A percentile compares a stretch with the other conserved stretches of the same genome.
phyloP scores from a whole-genome alignment of 345 rosid species.

The Rubroshorea leprosula region DNA sequence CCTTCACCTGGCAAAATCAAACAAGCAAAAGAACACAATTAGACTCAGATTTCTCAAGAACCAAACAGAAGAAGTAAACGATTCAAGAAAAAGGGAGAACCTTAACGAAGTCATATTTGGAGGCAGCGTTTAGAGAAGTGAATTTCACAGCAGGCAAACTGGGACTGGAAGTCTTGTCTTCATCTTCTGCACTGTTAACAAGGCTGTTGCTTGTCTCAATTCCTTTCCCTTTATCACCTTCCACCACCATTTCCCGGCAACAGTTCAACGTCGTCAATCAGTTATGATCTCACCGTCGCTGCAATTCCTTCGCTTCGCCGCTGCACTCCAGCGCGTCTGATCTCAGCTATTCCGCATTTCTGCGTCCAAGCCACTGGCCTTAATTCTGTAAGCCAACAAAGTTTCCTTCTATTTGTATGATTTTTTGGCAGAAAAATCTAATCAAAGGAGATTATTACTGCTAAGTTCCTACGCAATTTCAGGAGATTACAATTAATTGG shows the following conservation, averaged over 20 bases:
- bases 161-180: constrained; percentile 19
- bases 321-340: too few relatives aligned
- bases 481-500: too few relatives aligned
- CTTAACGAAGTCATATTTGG: constrained; percentile 85
- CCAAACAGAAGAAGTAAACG: not conserved
- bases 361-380: too few relatives aligned
- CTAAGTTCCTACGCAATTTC: too few relatives aligned
- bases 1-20: constrained; percentile 55
- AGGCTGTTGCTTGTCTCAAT: constrained; percentile 15
- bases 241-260: not conserved
- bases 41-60: not conserved
- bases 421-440: too few relatives aligned
- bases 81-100: constrained; percentile 18
- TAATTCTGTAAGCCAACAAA: too few relatives aligned
- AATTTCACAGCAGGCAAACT: constrained; percentile 39
- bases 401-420: too few relatives aligned
- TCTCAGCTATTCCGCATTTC: too few relatives aligned
- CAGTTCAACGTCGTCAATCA: too few relatives aligned
- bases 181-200: constrained; percentile 12
- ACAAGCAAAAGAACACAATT: not conserved
- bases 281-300: too few relatives aligned
- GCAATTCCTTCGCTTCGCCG: too few relatives aligned
- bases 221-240: constrained; percentile 21
- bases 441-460: too few relatives aligned
- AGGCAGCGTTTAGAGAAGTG: constrained; percentile 62